These are phyloP conservation scores for Colletotrichum orchidophilum DNA, from an alignment of 2,329 filamentous ascomycete genomes.

Conservation along the genomic window DNA sequence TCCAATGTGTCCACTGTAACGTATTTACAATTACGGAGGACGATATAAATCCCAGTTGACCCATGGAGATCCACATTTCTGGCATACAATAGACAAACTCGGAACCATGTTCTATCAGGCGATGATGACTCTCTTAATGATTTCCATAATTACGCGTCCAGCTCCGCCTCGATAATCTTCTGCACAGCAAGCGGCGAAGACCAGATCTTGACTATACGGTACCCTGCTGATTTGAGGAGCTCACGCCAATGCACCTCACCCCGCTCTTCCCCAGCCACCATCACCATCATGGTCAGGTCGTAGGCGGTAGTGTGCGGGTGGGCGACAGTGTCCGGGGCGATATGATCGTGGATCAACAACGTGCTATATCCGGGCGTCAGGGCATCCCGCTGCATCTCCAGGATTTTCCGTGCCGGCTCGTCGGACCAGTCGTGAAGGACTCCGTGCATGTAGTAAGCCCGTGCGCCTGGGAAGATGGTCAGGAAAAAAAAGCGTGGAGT, in stretches of 20 bases:
- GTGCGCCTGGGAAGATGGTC: slow-evolving; percentile 26
- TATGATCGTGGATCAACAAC: slow-evolving; percentile 43
- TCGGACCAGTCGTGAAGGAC: slow-evolving; percentile 39
- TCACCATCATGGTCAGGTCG: slow-evolving; percentile 38
- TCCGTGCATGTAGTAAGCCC: slow-evolving; percentile 37
- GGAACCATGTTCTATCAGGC: neutral
- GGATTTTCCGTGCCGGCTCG: slow-evolving; percentile 31
- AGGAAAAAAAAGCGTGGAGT: too few species aligned
- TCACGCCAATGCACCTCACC: slow-evolving; percentile 34
- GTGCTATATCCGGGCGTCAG: slow-evolving; percentile 42
- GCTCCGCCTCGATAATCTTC: neutral
- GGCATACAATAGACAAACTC: too few species aligned
- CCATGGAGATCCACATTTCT: too few species aligned
- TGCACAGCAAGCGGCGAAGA: neutral
- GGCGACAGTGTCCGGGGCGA: slow-evolving; percentile 34
- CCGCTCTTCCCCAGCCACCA: slow-evolving; percentile 34
- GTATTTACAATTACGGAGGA: too few species aligned
- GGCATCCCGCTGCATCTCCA: slow-evolving; percentile 26
- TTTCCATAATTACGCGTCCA: neutral
- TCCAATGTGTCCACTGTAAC: too few species aligned
- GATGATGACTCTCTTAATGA: too few species aligned
- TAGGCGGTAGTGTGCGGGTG: slow-evolving; percentile 29
- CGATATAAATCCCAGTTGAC: too few species aligned
- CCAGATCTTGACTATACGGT: neutral
- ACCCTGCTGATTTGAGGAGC: slow-evolving; percentile 35